Base-by-base conservation (phyloP, 2,329 filamentous ascomycete genomes). In the Chalara sp. region DNA sequence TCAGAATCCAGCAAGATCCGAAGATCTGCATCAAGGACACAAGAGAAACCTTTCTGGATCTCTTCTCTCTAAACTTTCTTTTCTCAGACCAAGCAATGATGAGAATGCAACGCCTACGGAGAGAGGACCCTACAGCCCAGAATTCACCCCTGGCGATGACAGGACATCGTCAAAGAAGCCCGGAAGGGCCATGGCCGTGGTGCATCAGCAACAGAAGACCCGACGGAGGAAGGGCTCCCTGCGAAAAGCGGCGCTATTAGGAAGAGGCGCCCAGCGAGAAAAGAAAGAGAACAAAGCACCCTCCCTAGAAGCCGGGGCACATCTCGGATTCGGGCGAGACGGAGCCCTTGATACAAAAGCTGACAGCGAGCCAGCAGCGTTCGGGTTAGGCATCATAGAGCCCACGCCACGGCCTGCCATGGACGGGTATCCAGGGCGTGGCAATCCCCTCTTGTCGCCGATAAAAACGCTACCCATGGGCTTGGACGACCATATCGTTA, bases 231-330 rank as follows among this genome's bases (percentile, higher is more conserved):
- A 87, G 65, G 90, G 89, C 4, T 96, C 91, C 8, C 73, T 96
- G 65, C 80, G 91, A 53, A 96, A 96, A 69, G 89, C 88, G 8
- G 90, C 89, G 30, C 74, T 96, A 46, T 75, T 96, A 13, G 88
- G 89, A 12, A 86, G 86, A 55, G 84, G 85, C 54, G 80, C 76
- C 49, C 82, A 79, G 66, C 76, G 79, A 53, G 81, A 80, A 59
- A 76, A 70, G 62, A 78, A 71, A 57, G 81, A 82, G 50, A 69
- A 67, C 50, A 78, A 72, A 49, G 48, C 52, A 29, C 53, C 56
- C 12, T 56, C 63, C 60, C 49, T 65, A 55, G 56, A 69, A 55
- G 58, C 67, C 56, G 51, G 60, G 65, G 53, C 56, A 40, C 46
- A 59, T 6, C 39, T 43, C 39, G 50, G 32, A 7, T 61, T 53